These are phyloP conservation scores for Phellopilus nigrolimitatus DNA, from an alignment of 1,284 basidiomycete genomes.

Conservation along the genomic window DNA sequence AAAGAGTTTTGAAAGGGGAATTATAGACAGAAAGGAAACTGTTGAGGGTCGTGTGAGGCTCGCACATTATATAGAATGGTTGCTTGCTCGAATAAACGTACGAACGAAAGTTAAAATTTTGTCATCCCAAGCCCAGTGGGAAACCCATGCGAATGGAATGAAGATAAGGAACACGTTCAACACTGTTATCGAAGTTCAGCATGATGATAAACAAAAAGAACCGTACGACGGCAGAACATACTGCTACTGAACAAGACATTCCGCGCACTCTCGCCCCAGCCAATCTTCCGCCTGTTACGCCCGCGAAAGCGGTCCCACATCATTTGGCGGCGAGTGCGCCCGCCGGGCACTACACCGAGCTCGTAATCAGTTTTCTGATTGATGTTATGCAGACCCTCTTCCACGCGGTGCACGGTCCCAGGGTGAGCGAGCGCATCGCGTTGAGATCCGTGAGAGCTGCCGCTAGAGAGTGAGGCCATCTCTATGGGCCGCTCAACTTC, in stretches of 20 bases:
- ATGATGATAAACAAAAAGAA: neutral
- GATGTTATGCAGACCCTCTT: conserved; percentile 12
- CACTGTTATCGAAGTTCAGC: conserved; percentile 32
- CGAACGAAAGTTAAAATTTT: conserved; percentile 33
- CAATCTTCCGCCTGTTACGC: conserved; percentile 43
- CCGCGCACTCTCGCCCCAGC: conserved; percentile 41
- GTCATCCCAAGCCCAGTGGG: conserved; percentile 39
- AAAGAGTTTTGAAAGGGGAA: conserved; percentile 27
- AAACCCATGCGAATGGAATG: conserved; percentile 60
- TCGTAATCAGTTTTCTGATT: conserved; percentile 5
- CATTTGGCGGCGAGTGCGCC: conserved; percentile 13
- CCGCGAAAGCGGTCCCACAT: conserved; percentile 49
- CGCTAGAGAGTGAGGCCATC: neutral
- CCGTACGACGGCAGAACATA: conserved; percentile 29
- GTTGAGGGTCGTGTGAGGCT: conserved; percentile 47
- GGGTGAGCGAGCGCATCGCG: neutral
- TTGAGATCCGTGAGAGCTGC: neutral
- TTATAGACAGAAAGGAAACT: conserved; percentile 23
- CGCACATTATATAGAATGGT: conserved; percentile 22
- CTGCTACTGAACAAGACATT: conserved; percentile 50
- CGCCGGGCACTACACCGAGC: neutral
- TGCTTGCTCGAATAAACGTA: conserved; percentile 26
- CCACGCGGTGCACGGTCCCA: conserved; percentile 1
- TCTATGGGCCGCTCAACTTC: neutral
- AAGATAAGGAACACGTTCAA: conserved; percentile 58